phyloP scores from a whole-genome alignment of 352 stramenopile species.

The Phytophthora cactorum region DNA sequence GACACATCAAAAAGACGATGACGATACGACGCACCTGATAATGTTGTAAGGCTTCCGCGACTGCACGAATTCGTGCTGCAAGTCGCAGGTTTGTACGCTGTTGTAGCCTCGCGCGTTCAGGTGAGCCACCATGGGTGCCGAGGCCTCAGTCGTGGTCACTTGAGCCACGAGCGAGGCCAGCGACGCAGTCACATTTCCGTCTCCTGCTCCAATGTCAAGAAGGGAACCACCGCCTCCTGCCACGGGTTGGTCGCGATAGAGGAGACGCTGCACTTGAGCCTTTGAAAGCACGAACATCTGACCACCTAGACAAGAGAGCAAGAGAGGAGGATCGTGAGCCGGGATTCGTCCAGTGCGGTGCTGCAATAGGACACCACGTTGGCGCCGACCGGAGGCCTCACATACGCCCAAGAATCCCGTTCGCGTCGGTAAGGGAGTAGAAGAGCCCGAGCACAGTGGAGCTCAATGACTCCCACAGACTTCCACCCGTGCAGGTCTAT shows the following conservation, averaged over 20 bases:
- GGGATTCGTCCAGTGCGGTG: conserved; percentile 19
- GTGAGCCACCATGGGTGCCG: conserved; percentile 77
- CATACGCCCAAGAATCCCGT: conserved; percentile 84
- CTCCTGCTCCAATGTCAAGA: conserved; percentile 84
- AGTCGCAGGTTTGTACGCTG: conserved; percentile 73
- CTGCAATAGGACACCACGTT: conserved; percentile 10
- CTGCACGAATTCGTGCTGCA: conserved; percentile 72
- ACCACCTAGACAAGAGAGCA: conserved; percentile 47
- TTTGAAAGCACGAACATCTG: conserved; percentile 90
- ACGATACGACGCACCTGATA: conserved; percentile 64
- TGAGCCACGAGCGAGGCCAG: conserved; percentile 78
- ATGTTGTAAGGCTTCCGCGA: conserved; percentile 76
- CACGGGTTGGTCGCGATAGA: conserved; percentile 55
- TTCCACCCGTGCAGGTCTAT: conserved; percentile 79
- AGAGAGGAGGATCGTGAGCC: conserved; percentile 23
- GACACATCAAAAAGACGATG: conserved; percentile 10
- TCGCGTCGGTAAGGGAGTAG: conserved; percentile 84
- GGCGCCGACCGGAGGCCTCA: conserved; percentile 11
- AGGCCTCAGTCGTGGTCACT: conserved; percentile 81
- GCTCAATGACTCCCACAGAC: conserved; percentile 65
- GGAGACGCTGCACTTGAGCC: conserved; percentile 70
- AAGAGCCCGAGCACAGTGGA: conserved; percentile 79
- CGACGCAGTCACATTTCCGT: conserved; percentile 83
- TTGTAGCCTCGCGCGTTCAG: conserved; percentile 82
- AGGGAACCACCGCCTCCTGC: conserved; percentile 42